phyloP scores from a whole-genome alignment of 176 grass and related monocot species.

The Rhynchospora pubera region DNA sequence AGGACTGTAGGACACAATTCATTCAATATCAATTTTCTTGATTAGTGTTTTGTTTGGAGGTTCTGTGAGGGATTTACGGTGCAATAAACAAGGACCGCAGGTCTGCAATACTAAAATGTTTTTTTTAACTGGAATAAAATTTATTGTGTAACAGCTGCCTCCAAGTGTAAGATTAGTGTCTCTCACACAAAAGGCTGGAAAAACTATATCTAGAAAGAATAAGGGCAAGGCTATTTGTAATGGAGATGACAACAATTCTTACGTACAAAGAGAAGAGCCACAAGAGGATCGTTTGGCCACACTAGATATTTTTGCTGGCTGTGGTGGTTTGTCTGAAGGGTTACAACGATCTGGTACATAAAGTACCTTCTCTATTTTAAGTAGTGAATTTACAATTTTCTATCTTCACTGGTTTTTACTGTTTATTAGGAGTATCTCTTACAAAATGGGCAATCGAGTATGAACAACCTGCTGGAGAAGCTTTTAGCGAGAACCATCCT shows the following conservation, averaged over 20 bases:
- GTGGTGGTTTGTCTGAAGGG: slow-evolving; percentile 95
- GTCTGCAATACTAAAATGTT: background rate
- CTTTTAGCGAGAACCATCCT: slow-evolving; percentile 86
- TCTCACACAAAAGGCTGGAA: slow-evolving; percentile 30
- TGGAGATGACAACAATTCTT: slow-evolving; percentile 37
- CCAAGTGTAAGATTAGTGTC: slow-evolving; percentile 54
- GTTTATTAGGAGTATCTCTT: slow-evolving; percentile 53
- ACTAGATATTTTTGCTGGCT: slow-evolving; percentile 97
- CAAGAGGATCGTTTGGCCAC: slow-evolving; percentile 67
- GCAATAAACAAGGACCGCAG: slow-evolving; percentile 15
- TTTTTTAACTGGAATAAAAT: slow-evolving; percentile 22
- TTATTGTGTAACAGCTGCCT: slow-evolving; percentile 53
- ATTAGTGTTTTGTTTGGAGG: background rate
- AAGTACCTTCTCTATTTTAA: slow-evolving; percentile 4
- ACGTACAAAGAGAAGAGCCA: slow-evolving; percentile 43
- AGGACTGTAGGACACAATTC: background rate
- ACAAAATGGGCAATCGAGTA: slow-evolving; percentile 99
- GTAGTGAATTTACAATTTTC: background rate
- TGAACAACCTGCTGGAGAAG: slow-evolving; percentile 90
- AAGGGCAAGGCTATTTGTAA: slow-evolving; percentile 86
- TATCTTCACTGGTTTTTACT: slow-evolving; percentile 19
- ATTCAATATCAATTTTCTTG: background rate
- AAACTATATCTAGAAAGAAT: slow-evolving; percentile 45
- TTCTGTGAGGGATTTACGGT: background rate
- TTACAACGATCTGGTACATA: slow-evolving; percentile 80